These are phyloP conservation scores for Corylus heterophylla DNA, from an alignment of 306 rosid species.

Conservation along the genomic window DNA sequence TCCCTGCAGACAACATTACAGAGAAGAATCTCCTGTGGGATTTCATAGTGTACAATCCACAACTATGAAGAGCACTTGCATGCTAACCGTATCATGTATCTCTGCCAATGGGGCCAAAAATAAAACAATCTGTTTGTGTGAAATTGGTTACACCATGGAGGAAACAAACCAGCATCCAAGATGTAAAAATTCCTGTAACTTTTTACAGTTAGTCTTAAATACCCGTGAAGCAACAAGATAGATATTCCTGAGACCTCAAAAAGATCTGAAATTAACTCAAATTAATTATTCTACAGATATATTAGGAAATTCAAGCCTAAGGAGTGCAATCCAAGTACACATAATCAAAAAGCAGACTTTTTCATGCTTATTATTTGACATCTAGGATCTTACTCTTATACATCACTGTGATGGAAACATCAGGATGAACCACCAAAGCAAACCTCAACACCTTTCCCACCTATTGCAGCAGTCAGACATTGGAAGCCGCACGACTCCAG, in stretches of 20 bases:
- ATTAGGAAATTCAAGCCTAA: not conserved
- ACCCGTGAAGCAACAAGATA: not conserved
- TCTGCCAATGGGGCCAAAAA: not conserved
- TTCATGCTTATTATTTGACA: slow-evolving; percentile 27
- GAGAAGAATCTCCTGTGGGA: not conserved
- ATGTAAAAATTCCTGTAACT: not conserved
- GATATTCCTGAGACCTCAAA: not conserved
- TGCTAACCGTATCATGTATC: not conserved
- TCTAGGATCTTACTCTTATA: slow-evolving; percentile 22
- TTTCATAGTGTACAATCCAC: no score
- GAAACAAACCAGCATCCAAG: not conserved
- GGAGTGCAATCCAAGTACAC: not conserved
- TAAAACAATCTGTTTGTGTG: not conserved
- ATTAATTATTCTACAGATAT: not conserved
- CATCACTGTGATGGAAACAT: slow-evolving; percentile 27
- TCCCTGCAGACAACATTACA: not conserved
- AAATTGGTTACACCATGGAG: not conserved
- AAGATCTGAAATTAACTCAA: not conserved
- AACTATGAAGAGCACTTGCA: not conserved
- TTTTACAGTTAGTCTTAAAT: not conserved
- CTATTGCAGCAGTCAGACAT: slow-evolving; percentile 75
- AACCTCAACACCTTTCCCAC: slow-evolving; percentile 78
- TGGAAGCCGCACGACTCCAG: slow-evolving; percentile 86
- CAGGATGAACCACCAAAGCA: slow-evolving; percentile 55
- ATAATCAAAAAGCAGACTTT: slow-evolving; percentile 22